These are phyloP conservation scores for Peronosclerospora sorghi DNA, from an alignment of 352 stramenopile species.

Conservation along the genomic window DNA sequence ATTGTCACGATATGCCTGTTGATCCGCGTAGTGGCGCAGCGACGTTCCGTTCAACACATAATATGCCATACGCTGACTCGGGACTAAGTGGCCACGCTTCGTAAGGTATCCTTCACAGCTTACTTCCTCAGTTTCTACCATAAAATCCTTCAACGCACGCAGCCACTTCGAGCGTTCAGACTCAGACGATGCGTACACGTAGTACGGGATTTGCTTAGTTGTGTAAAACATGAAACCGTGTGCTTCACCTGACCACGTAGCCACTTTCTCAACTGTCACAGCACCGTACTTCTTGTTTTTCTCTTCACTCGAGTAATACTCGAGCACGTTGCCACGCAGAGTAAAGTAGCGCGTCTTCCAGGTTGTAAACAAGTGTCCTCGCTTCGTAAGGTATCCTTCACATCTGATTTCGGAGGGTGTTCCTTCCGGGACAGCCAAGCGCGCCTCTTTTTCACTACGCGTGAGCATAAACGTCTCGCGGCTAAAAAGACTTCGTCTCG, in stretches of 20 bases:
- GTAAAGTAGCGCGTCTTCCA: slow-evolving; percentile 88
- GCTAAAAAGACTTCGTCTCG: slow-evolving; percentile 65
- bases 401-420: slow-evolving; percentile 51
- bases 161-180: slow-evolving; percentile 68
- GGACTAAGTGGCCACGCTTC: slow-evolving; percentile 75
- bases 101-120: slow-evolving; percentile 83
- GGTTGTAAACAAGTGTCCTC: slow-evolving; percentile 83
- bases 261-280: slow-evolving; percentile 82
- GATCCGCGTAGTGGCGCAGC: slow-evolving; percentile 73
- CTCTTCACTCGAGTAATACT: slow-evolving; percentile 79
- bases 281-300: slow-evolving; percentile 78
- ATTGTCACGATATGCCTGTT: slow-evolving; percentile 78
- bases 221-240: slow-evolving; percentile 88
- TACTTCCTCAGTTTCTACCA: slow-evolving; percentile 75
- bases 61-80: slow-evolving; percentile 78
- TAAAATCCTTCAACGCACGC: slow-evolving; percentile 74
- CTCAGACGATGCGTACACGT: slow-evolving; percentile 80
- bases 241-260: slow-evolving; percentile 70
- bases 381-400: slow-evolving; percentile 80
- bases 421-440: slow-evolving; percentile 45
- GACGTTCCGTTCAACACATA: slow-evolving; percentile 79
- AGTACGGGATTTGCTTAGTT: slow-evolving; percentile 83
- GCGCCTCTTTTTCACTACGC: slow-evolving; percentile 55
- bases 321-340: slow-evolving; percentile 64
- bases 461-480: slow-evolving; percentile 68